Evolutionary conservation across 192 early-diverging fungal genomes (phyloP).

Genomic region (Backusella liffmaniae): DNA sequence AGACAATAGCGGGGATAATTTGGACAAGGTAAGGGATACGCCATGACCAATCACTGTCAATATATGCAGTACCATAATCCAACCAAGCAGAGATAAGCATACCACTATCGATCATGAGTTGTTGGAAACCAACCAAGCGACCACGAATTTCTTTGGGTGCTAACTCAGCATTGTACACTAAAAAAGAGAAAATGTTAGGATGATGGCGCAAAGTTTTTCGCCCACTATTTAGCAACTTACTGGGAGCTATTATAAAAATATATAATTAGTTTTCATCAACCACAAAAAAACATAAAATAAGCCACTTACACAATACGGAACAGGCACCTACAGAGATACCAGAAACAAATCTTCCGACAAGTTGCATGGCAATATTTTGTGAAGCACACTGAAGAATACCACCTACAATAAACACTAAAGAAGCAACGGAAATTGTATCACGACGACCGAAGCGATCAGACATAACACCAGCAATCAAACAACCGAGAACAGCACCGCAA

Average conservation of each 20-base stretch:
- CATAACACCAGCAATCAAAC: constrained; percentile 48
- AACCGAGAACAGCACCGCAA: constrained; percentile 63
- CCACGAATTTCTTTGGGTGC: constrained; percentile 80
- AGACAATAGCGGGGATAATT: constrained; percentile 69
- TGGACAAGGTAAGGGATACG: constrained; percentile 82
- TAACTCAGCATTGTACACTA: constrained; percentile 64
- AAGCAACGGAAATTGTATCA: constrained; percentile 41
- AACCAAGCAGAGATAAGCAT: constrained; percentile 35
- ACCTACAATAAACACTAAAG: constrained; percentile 52
- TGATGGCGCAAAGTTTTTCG: too few species aligned
- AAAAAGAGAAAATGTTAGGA: too few species aligned
- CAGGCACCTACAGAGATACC: constrained; percentile 49
- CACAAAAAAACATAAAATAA: not conserved
- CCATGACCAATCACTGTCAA: constrained; percentile 48
- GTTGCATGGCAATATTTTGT: constrained; percentile 42
- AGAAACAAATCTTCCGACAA: constrained; percentile 50
- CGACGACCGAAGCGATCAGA: constrained; percentile 49
- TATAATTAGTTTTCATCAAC: too few species aligned
- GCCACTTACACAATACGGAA: constrained; percentile 29
- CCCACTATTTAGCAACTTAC: too few species aligned
- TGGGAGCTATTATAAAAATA: constrained; percentile 5
- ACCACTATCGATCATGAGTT: constrained; percentile 71
- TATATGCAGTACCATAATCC: constrained; percentile 19
- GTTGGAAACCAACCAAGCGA: constrained; percentile 78
- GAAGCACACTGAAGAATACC: constrained; percentile 53